Base-by-base conservation (phyloP, 2,329 filamentous ascomycete genomes). In the Aureobasidium sp. region DNA sequence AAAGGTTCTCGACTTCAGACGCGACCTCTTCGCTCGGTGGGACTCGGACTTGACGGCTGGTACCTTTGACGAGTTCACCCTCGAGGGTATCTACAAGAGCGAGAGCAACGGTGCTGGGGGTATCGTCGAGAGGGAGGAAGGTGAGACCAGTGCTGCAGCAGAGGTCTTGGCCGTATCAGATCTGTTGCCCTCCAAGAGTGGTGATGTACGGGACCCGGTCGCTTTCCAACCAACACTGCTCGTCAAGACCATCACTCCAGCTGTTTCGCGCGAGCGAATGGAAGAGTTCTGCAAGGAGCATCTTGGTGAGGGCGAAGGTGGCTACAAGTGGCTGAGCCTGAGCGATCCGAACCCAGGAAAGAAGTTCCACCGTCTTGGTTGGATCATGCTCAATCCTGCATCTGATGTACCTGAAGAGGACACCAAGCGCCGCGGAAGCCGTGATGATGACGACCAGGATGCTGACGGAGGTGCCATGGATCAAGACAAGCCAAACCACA, bases 291-390 rank as follows among this genome's bases (percentile, higher is more conserved):
- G 92, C 75, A 94, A 91, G 70, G 92, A 96, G 73, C 88, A 96
- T 71, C 82, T 97, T 4, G 92, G 93, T 15, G 92, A 96, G 68
- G 87, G 86, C 49, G 87, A 94, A 65, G 92, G 92, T 57, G 93
- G 93, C 2, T 96, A 94, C 77, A 95, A 93, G 71, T 97, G 93
- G 86, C 80, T 99, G 5, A 97, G 93, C 35, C 81, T 99, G 53
- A 96, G 92, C 66, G 94, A 99, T 68, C 94, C 94, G 0, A 99
- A 99, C 70, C 94, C 94, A 1, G 88, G 90, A 69, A 99, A 99
- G 77, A 88, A 95, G 64, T 99, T 92, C 69, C 94, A 99, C 71
- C 87, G 94, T 23, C 97, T 99, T 73, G 94, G 94, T 23, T 99
- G 95, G 93, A 95, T 99, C 63, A 94, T 97, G 82, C 81, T 99